Evolutionary conservation across 495 filamentous ascomycete species (phyloP), one percentile per base, ranked within the genome.

Genomic region (Penicillium pancosmium): DNA sequence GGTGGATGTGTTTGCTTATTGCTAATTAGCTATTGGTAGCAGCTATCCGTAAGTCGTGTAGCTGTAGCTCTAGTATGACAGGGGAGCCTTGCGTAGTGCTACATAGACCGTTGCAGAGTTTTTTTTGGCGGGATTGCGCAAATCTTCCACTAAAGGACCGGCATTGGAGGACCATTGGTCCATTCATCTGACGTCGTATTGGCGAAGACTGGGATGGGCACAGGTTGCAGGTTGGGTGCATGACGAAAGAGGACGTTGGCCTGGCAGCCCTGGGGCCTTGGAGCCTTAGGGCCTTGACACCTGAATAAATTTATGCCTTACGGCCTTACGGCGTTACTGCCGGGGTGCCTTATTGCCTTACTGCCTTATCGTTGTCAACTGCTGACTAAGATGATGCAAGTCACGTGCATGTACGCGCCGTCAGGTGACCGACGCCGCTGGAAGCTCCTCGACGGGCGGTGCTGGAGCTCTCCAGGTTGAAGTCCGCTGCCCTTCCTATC

Each of bases 401-500:
- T 63, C 68, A 72, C 69, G 54, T 72, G 68, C 66, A 19, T 15
- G 23, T 19, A 34, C 31, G 35, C 55, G 27, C 41, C 23, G 43
- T 71, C 74, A 77, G 56, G 70, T 77, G 73, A 76, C 40, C 51
- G 7, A 21, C 21, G 23, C 23, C 23, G 23, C 34, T 58, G 59
- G 59, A 60, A 75, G 74, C 72, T 76, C 63, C 62, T 68, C 55
- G 71, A 63, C 65, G 55, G 63, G 59, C 44, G 53, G 52, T 62
- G 67, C 61, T 62, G 50, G 59, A 68, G 65, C 65, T 70, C 67
- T 56, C 67, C 57, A 68, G 62, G 59, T 58, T 52, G 50, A n/a
- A 49, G 54, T 50, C 57, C 31, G 40, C 56, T 55, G 43, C 38
- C 44, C 47, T 50, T 54, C 52, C 60, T 61, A 58, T 50, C 60